These are phyloP conservation scores for Colletotrichum lini DNA, from an alignment of 2,329 filamentous ascomycete species.

Conservation along the genomic window DNA sequence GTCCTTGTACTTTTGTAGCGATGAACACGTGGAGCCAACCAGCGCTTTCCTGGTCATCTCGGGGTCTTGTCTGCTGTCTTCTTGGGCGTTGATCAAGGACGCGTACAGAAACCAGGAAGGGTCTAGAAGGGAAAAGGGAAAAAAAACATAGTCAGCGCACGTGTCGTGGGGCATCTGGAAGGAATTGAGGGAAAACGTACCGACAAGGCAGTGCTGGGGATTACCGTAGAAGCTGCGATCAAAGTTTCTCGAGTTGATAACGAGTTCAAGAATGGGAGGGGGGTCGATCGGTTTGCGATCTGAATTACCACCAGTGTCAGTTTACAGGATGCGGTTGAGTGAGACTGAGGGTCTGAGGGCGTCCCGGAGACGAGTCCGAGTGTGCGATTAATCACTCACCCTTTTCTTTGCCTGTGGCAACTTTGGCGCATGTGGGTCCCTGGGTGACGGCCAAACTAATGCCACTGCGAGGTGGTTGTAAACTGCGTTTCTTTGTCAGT, in stretches of 20 bases:
- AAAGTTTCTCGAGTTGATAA: slow-evolving; percentile 63
- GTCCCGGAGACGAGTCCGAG: too few relatives aligned
- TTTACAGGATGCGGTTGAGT: too few relatives aligned
- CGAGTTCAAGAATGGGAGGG: slow-evolving; percentile 84
- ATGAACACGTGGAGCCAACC: slow-evolving; percentile 82
- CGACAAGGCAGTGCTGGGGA: slow-evolving; percentile 58
- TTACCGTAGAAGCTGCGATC: slow-evolving; percentile 56
- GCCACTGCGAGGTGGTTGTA: background rate
- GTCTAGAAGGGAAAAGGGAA: slow-evolving; percentile 47
- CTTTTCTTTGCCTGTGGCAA: slow-evolving; percentile 67
- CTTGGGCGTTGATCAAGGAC: slow-evolving; percentile 58
- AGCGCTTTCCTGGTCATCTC: slow-evolving; percentile 64
- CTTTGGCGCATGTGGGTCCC: slow-evolving; percentile 13
- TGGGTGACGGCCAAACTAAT: slow-evolving; percentile 15
- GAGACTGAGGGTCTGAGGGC: too few relatives aligned
- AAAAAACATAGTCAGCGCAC: background rate
- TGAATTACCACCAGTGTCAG: slow-evolving; percentile 49
- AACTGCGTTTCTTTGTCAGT: background rate
- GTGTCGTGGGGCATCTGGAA: too few relatives aligned
- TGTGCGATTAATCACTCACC: slow-evolving; percentile 59
- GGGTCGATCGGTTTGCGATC: slow-evolving; percentile 91
- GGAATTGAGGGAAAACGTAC: slow-evolving; percentile 60
- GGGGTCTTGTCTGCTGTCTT: slow-evolving; percentile 48
- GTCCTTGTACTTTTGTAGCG: slow-evolving; percentile 86
- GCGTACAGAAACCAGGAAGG: slow-evolving; percentile 66